A percentile compares a stretch with the other conserved stretches of the same genome.
Evolutionary conservation across 2,329 filamentous ascomycete genomes (phyloP).

Genomic region (Cladosporium cucumerinum): DNA sequence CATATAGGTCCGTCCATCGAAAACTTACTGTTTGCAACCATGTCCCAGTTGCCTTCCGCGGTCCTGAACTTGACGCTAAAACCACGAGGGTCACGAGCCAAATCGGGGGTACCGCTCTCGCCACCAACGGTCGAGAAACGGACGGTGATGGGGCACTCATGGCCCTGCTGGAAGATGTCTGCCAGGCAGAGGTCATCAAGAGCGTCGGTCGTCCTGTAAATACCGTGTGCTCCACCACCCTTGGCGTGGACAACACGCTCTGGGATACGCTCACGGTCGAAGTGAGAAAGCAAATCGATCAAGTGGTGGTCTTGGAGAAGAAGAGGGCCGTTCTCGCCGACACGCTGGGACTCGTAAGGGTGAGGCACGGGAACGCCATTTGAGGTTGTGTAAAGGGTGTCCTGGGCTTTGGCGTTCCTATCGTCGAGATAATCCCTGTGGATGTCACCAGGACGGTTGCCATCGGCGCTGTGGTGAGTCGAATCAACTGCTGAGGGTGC

Average conservation of each 20-base stretch:
- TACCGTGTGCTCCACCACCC: conserved; percentile 48
- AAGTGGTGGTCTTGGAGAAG: conserved; percentile 54
- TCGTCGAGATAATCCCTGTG: conserved; percentile 46
- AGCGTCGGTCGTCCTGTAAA: conserved; percentile 46
- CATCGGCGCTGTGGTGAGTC: conserved; percentile 26
- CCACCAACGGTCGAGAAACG: conserved; percentile 76
- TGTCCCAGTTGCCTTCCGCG: conserved; percentile 69
- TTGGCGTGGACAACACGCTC: conserved; percentile 52
- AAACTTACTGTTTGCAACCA: conserved; percentile 56
- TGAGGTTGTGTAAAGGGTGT: conserved; percentile 54
- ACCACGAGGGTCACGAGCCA: conserved; percentile 68
- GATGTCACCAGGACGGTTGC: conserved; percentile 36
- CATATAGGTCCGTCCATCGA: conserved; percentile 54
- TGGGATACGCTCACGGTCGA: conserved; percentile 50
- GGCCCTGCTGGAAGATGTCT: conserved; percentile 57
- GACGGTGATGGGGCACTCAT: conserved; percentile 63
- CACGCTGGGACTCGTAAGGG: conserved; percentile 56
- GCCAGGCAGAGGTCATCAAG: conserved; percentile 46
- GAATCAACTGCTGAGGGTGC: conserved; percentile 22
- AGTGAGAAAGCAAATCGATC: conserved; percentile 49
- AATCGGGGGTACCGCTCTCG: conserved; percentile 68
- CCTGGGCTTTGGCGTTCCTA: conserved; percentile 41
- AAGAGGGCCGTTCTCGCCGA: conserved; percentile 57
- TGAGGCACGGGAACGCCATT: conserved; percentile 57
- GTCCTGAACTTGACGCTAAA: conserved; percentile 73